These are phyloP conservation scores for Calocybe gangraenosa DNA, from an alignment of 768 basidiomycete species.

Conservation along the genomic window DNA sequence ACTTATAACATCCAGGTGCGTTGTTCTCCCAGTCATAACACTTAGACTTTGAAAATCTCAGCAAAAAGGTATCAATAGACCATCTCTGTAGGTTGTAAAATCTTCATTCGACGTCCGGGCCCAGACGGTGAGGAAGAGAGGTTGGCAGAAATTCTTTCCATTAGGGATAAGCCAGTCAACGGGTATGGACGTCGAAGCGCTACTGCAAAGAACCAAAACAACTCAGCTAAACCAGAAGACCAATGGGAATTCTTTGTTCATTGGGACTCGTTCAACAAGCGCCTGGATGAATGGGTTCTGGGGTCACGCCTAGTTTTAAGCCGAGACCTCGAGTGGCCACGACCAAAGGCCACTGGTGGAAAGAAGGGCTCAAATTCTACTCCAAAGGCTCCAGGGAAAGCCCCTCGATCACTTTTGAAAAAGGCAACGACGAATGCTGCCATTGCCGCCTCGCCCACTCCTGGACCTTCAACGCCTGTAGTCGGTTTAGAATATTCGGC, in stretches of 20 bases:
- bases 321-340: conserved; percentile 93
- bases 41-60: too few relatives aligned
- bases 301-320: conserved; percentile 81
- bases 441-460: conserved; percentile 53
- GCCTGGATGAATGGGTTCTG: conserved; percentile 95
- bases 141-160: conserved; percentile 92
- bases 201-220: conserved; percentile 39
- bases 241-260: conserved; percentile 95
- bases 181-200: conserved; percentile 49
- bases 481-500: conserved; percentile 29
- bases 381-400: conserved; percentile 61
- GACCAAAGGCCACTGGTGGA: conserved; percentile 64
- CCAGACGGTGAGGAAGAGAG: conserved; percentile 84
- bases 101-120: conserved; percentile 82
- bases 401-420: conserved; percentile 60
- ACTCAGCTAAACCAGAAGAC: conserved; percentile 56
- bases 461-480: conserved; percentile 28
- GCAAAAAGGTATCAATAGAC: conserved; percentile 50
- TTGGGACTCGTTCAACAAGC: conserved; percentile 99
- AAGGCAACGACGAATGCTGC: conserved; percentile 69
- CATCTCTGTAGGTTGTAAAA: conserved; percentile 91
- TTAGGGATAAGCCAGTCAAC: conserved; percentile 79
- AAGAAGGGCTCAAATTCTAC: conserved; percentile 47
- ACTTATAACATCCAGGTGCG: conserved; percentile 74
- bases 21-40: too few relatives aligned